Evolutionary conservation across 768 basidiomycete species (phyloP), one percentile per base, ranked within the genome.

Genomic region (Mycena leptocephala): DNA sequence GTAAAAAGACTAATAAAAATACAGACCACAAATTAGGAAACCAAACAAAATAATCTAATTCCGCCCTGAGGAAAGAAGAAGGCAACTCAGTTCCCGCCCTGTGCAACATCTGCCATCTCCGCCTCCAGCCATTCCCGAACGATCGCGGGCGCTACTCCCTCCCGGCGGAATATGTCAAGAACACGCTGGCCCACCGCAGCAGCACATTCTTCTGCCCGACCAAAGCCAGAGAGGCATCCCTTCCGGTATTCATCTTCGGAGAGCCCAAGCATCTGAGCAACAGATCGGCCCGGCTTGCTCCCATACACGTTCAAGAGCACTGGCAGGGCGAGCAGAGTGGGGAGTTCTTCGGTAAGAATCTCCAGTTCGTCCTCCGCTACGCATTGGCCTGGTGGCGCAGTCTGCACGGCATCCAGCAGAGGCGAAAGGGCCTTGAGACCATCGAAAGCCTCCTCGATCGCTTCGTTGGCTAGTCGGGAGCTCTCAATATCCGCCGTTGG

Each of bases 361-460:
- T 89, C 88, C 7, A 95, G 85, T 69, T 92, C 88, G 13, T 83
- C 83, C 81, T 39, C 82, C 55, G 66, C 67, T 74, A 61, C 71
- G 73, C 24, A 64, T 78, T 41, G 78, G 56, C 43, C 72, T 68
- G 24, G 78, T 70, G 59, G 74, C 76, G 56, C 51, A 24, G 82
- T 66, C 46, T 86, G 82, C 20, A 89, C 86, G 20, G 87, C 87
- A 73, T 93, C 93, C 18, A 95, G 85, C 32, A 95, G 87, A 13
- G 88, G 85, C 20, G 86, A 85, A 22, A 96, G 83, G 26, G 91
- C 89, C 78, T 88, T 85, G 32, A 96, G 85, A 20, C 92, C 93
- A 69, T 89, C 90, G 78, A 94, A 92, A 2, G 94, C 95, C 80
- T 96, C 95, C 68, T 94, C 93, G 13, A 96, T 95, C 7, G 94